These are phyloP conservation scores for Brettanomyces anomalus DNA, from an alignment of 805 yeast genomes.

Conservation along the genomic window DNA sequence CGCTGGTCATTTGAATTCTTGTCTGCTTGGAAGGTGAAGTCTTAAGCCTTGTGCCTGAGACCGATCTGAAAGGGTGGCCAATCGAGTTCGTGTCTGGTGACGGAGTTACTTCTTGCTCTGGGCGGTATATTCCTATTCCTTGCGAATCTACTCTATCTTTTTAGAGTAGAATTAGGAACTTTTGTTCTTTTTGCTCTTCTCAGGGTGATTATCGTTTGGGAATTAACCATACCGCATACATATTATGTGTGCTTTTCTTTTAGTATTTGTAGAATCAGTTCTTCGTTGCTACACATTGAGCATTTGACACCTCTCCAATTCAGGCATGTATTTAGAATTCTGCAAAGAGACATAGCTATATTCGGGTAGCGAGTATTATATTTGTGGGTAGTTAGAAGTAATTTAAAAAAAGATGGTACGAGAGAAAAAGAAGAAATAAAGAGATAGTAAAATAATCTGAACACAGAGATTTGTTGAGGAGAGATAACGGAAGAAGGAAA, in stretches of 20 bases:
- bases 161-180: background rate
- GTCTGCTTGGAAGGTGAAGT: background rate
- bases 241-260: constrained; percentile 14
- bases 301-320: too few species aligned
- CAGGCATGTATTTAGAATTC: too few species aligned
- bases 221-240: constrained; percentile 99
- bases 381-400: too few species aligned
- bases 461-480: background rate
- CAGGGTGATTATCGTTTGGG: constrained; percentile 95
- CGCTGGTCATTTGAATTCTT: constrained; percentile 14
- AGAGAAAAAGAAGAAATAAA: too few species aligned
- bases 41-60: too few species aligned
- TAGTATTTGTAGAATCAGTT: background rate
- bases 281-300: too few species aligned
- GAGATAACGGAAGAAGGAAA: background rate
- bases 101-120: constrained; percentile 32
- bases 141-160: constrained; percentile 37
- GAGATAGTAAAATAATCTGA: too few species aligned
- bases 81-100: constrained; percentile 57
- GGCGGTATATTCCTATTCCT: constrained; percentile 99
- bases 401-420: too few species aligned
- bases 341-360: too few species aligned
- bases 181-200: constrained; percentile 41
- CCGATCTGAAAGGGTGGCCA: constrained; percentile 25
- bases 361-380: too few species aligned